Percentiles rank a stretch among this genome's conserved stretches.
Conservation (phyloP, 495 filamentous ascomycete genomes). For the Aspergillus egyptiacus region DNA sequence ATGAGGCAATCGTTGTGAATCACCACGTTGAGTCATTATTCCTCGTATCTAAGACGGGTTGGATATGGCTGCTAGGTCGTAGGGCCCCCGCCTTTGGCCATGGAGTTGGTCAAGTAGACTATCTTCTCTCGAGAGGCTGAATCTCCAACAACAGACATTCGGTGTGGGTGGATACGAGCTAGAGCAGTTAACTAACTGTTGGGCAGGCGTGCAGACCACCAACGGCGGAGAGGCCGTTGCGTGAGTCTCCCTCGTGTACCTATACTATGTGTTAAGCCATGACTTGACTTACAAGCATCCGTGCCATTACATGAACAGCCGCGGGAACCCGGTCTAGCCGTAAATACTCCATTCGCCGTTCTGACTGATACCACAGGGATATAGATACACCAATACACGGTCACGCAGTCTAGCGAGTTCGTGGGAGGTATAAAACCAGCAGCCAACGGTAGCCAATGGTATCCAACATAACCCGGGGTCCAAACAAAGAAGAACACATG, state of each 20-base stretch:
- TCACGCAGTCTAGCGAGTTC: constrained; percentile 11
- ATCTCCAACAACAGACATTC: neutral
- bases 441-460: neutral
- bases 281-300: too few species aligned
- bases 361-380: constrained; percentile 4
- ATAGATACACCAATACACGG: neutral
- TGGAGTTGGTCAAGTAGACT: too few species aligned
- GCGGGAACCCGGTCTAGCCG: constrained; percentile 1
- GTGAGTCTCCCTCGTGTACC: too few species aligned
- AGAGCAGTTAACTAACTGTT: neutral
- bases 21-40: too few species aligned
- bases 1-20: too few species aligned
- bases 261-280: too few species aligned
- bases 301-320: neutral
- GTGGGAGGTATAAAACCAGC: neutral
- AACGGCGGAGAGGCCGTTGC: neutral
- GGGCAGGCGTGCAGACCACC: neutral
- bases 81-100: too few species aligned
- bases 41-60: too few species aligned
- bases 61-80: too few species aligned
- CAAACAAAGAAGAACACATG: neutral
- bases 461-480: neutral
- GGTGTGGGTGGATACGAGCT: too few species aligned
- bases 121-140: neutral
- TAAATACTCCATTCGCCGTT: constrained; percentile 10